Percentiles rank a stretch among this genome's conserved stretches.
Conservation (phyloP, 495 filamentous ascomycete genomes). For the Neurospora sp. region DNA sequence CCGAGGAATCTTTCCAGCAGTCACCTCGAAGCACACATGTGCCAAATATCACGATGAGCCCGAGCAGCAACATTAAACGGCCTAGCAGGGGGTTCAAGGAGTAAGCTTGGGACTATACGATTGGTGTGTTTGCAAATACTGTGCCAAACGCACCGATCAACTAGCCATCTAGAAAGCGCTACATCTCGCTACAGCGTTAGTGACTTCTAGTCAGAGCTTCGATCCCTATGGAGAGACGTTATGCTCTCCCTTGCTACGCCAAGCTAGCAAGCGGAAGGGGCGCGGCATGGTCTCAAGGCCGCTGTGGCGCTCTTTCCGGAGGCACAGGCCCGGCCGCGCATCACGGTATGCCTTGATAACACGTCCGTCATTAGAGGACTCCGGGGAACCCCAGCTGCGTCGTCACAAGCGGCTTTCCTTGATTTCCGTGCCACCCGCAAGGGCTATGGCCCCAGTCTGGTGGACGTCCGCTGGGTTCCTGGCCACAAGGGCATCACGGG, state of each 20-base stretch:
- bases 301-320: too few species aligned
- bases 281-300: too few species aligned
- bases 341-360: too few species aligned
- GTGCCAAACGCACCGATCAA: neutral
- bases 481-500: too few species aligned
- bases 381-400: too few species aligned
- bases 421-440: too few species aligned
- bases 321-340: too few species aligned
- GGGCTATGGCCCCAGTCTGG: too few species aligned
- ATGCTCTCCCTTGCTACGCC: neutral
- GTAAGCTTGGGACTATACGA: neutral
- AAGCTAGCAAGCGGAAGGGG: too few species aligned
- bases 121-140: neutral
- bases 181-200: neutral
- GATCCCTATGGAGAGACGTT: neutral
- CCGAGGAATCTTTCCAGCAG: neutral
- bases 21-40: neutral
- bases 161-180: neutral
- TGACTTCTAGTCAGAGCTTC: neutral
- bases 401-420: too few species aligned
- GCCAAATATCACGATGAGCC: neutral
- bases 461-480: too few species aligned
- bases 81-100: neutral
- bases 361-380: too few species aligned
- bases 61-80: neutral